These are phyloP conservation scores for Chrysoporthe deuterocubensis DNA, from an alignment of 2,329 filamentous ascomycete genomes.

Conservation along the genomic window DNA sequence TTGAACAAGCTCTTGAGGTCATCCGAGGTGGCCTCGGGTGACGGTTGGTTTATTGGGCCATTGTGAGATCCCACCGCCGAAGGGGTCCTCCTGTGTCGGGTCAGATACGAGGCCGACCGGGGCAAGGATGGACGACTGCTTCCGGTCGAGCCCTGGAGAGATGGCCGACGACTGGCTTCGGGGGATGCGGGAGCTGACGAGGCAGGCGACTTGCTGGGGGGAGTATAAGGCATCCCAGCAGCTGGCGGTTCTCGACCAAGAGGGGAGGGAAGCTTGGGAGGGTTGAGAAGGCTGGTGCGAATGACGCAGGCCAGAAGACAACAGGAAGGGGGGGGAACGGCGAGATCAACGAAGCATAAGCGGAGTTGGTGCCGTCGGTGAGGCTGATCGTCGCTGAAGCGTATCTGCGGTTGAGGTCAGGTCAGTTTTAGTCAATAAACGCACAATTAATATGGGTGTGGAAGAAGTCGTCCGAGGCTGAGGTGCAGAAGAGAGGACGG, in stretches of 20 bases:
- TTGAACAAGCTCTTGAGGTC: slow-evolving; percentile 52
- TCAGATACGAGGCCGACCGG: slow-evolving; percentile 68
- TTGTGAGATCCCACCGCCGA: slow-evolving; percentile 44
- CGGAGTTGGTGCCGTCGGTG: slow-evolving; percentile 1
- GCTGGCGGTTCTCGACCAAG: slow-evolving; percentile 29
- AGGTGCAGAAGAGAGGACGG: not conserved
- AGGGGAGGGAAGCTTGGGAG: slow-evolving; percentile 27
- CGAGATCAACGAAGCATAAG: slow-evolving; percentile 21
- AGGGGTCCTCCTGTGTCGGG: slow-evolving; percentile 63
- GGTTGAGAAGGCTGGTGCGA: not conserved
- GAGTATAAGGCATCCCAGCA: slow-evolving; percentile 82
- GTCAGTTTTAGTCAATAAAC: not conserved
- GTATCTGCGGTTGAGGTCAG: slow-evolving; percentile 14
- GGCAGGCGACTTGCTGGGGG: slow-evolving; percentile 70
- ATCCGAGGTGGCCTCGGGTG: slow-evolving; percentile 55
- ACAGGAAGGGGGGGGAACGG: not conserved
- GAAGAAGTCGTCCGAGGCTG: not conserved
- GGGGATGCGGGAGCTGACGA: slow-evolving; percentile 62
- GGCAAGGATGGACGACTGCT: slow-evolving; percentile 58
- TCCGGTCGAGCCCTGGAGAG: slow-evolving; percentile 49
- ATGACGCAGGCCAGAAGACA: slow-evolving; percentile 3
- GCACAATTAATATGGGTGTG: not conserved
- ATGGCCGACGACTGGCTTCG: slow-evolving; percentile 61
- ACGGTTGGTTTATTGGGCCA: slow-evolving; percentile 45
- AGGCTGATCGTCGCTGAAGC: slow-evolving; percentile 32